phyloP scores from a whole-genome alignment of 2,329 filamentous ascomycete genomes.

The Aspergillus sp. region DNA sequence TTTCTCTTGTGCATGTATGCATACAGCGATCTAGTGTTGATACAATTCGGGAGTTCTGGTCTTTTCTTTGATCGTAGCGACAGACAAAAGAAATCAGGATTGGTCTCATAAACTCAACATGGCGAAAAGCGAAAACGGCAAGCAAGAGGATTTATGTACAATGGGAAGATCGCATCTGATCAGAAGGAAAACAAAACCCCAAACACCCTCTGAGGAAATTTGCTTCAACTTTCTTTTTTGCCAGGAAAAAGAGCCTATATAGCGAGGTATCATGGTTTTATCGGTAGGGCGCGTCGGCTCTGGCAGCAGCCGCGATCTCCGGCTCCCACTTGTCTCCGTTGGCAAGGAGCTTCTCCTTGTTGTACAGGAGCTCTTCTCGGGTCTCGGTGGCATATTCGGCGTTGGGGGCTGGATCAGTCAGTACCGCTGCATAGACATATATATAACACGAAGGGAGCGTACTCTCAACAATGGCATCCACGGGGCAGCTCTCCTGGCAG shows the following conservation, averaged over 20 bases:
- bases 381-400: conserved; percentile 68
- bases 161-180: conserved; percentile 8
- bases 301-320: conserved; percentile 82
- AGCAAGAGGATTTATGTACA: conserved; percentile 25
- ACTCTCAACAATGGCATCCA: conserved; percentile 83
- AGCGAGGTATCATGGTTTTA: conserved; percentile 35
- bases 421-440: conserved; percentile 11
- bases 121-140: conserved; percentile 13
- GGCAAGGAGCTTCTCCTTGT: conserved; percentile 86
- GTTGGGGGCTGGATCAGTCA: conserved; percentile 47
- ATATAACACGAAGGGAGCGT: conserved; percentile 5
- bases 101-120: conserved; percentile 12
- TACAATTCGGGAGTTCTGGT: conserved; percentile 10
- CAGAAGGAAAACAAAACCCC: conserved; percentile 6
- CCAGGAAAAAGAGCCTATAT: conserved; percentile 1
- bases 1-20: conserved; percentile 15
- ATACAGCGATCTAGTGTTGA: conserved; percentile 19
- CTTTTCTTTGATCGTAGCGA: background rate
- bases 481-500: conserved; percentile 97
- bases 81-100: conserved; percentile 8
- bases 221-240: conserved; percentile 2
- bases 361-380: conserved; percentile 91
- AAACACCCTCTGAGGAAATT: conserved; percentile 2
- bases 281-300: conserved; percentile 87
- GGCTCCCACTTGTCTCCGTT: conserved; percentile 98